Base-by-base conservation (phyloP, 495 filamentous ascomycete species). In the Amphirosellinia nigrospora region DNA sequence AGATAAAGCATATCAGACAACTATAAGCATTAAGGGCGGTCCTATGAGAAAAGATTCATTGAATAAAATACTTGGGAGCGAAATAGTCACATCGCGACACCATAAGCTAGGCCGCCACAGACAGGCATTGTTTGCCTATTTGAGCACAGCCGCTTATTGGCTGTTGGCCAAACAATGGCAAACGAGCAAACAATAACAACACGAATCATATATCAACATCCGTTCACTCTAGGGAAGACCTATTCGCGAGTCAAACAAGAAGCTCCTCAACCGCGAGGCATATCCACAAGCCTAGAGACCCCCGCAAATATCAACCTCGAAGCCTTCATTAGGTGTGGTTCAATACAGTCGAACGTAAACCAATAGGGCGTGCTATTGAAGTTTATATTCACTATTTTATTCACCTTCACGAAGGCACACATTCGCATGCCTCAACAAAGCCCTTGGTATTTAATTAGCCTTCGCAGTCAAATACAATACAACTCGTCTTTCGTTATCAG, bases 61-160 rank as follows among this genome's bases (percentile, higher is more conserved):
- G 39, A 41, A 43, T 16, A 1, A 4, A 16, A 46, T 8, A n/a
- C 15, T n/a, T 46, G 21, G 36, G 11, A 39, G 11, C 1, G 7
- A 39, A 39, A 39, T 9, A 6, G 7, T 39, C 36, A 39, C 8
- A 8, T 1, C 8, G 36, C 8, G 36, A 8, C 36, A 39, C 11
- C 8, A 3, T 39, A 39, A 10, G 36, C n/a, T 8, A 6, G 2
- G 11, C 19, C 6, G 43, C 6, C 43, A n/a, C 19, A 46, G n/a
- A n/a, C n/a, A n/a, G n/a, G n/a, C n/a, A 52, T 52, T 52, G 48
- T 52, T 52, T 52, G 21, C 48, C 48, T 11, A 52, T 26, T 26
- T 10, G 11, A 2, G n/a, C 23, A 26, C 1, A 23, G 16, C 1
- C 19, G 3, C 8, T 3, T 39, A 9, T 10, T 39, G 5, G 43